Conservation (phyloP, 2,329 filamentous ascomycete genomes). For the Fragosphaeria purpurea region DNA sequence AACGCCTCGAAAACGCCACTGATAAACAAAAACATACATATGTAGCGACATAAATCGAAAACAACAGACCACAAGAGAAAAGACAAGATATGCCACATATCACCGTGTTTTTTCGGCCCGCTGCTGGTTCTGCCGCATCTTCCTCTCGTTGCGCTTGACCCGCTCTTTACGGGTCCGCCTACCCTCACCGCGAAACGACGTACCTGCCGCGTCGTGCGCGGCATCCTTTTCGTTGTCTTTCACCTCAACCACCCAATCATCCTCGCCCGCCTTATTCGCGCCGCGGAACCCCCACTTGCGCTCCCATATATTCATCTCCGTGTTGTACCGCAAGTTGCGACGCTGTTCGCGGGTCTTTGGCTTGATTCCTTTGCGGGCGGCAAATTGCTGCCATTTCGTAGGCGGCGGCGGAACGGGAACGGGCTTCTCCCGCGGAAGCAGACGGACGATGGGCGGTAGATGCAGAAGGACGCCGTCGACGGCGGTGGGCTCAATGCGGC, state of each 20-base stretch:
- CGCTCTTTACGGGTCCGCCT: constrained; percentile 57
- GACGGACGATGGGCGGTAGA: constrained; percentile 60
- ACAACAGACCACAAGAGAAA: too few relatives aligned
- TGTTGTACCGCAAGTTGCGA: constrained; percentile 70
- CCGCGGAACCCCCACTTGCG: constrained; percentile 93
- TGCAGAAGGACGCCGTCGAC: constrained; percentile 63
- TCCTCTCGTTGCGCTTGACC: constrained; percentile 60
- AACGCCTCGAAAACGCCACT: too few relatives aligned
- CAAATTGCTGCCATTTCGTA: constrained; percentile 95
- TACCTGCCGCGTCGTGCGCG: constrained; percentile 46
- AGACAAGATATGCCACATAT: too few relatives aligned
- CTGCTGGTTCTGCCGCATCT: constrained; percentile 57
- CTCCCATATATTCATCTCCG: constrained; percentile 77
- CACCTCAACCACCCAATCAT: constrained; percentile 87
- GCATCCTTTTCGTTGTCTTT: constrained; percentile 60
- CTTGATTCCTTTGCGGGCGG: constrained; percentile 93
- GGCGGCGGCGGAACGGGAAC: constrained; percentile 70
- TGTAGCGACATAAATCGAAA: too few relatives aligned
- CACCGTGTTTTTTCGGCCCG: constrained; percentile 22
- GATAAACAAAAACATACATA: too few relatives aligned
- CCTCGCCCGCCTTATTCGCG: constrained; percentile 72
- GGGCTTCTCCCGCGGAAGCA: constrained; percentile 83
- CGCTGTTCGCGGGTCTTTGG: constrained; percentile 71
- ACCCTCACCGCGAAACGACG: constrained; percentile 50
- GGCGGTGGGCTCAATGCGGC: constrained; percentile 60